A percentile compares a stretch with the other conserved stretches of the same genome.
phyloP scores from a whole-genome alignment of 1,139 yeast genomes.

The Pichia sp. region DNA sequence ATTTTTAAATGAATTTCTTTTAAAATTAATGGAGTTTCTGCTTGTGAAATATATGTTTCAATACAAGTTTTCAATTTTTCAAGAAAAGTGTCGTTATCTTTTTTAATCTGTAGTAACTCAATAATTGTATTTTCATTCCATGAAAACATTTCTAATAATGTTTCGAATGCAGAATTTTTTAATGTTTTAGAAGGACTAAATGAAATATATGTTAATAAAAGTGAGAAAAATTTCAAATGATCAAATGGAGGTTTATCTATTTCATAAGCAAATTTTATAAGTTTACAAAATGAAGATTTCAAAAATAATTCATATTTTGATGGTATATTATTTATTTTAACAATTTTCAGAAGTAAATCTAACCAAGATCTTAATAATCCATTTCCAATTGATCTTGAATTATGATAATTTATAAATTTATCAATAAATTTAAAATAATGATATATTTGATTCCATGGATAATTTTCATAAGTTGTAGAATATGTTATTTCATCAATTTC shows the following conservation, averaged over 20 bases:
- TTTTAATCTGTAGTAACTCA: background rate
- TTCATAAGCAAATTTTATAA: background rate
- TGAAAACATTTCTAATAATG: background rate
- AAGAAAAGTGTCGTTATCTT: background rate
- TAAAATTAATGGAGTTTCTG: background rate
- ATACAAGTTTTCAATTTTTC: background rate
- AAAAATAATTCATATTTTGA: background rate
- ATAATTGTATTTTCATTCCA: background rate
- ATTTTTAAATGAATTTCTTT: background rate
- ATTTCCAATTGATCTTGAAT: no score
- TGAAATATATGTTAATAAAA: constrained; percentile 2
- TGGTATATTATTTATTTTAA: constrained; percentile 1
- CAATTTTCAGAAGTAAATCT: background rate
- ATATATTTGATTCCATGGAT: background rate
- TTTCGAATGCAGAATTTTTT: background rate
- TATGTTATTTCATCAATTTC: background rate
- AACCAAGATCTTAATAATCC: no score
- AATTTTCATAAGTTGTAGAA: background rate
- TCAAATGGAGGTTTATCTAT: constrained; percentile 1
- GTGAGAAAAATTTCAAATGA: background rate
- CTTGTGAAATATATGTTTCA: no score
- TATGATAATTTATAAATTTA: no score
- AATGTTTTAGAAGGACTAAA: background rate
- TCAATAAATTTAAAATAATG: background rate
- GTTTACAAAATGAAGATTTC: background rate